These are phyloP conservation scores for Cephaloascus albidus DNA, from an alignment of 805 yeast genomes.

Conservation along the genomic window DNA sequence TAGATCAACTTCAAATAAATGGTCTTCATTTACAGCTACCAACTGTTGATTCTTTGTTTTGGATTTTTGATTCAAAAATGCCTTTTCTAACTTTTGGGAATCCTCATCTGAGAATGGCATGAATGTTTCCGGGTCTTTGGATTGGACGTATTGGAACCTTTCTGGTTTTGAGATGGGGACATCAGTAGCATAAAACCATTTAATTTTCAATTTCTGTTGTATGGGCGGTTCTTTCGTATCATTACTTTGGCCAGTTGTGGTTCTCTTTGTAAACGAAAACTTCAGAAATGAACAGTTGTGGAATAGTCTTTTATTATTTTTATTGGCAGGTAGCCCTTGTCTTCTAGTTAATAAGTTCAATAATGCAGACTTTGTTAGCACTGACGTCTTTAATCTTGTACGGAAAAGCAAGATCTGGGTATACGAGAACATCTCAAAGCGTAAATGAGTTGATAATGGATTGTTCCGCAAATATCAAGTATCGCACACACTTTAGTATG, in stretches of 20 bases:
- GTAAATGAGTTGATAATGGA: too few relatives aligned
- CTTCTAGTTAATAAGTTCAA: too few relatives aligned
- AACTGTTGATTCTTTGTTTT: constrained; percentile 14
- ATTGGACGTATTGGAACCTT: constrained; percentile 43
- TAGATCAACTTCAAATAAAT: constrained; percentile 65
- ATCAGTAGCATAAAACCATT: constrained; percentile 85
- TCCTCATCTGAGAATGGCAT: constrained; percentile 61
- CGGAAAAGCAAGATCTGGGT: too few relatives aligned
- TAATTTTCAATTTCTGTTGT: constrained; percentile 5
- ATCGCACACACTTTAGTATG: too few relatives aligned
- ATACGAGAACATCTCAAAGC: too few relatives aligned
- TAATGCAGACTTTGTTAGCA: too few relatives aligned
- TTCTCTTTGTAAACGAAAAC: neutral
- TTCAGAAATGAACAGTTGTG: neutral
- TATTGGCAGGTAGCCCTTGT: too few relatives aligned
- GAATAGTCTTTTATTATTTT: too few relatives aligned
- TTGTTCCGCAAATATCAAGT: too few relatives aligned
- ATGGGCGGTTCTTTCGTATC: neutral
- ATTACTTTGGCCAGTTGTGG: neutral
- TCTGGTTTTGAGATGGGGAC: constrained; percentile 61
- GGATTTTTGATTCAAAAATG: constrained; percentile 4
- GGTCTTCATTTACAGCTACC: constrained; percentile 68
- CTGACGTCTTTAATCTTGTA: too few relatives aligned
- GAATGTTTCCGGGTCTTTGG: constrained; percentile 47
- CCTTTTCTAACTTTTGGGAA: constrained; percentile 50